Conservation (phyloP, 2,329 filamentous ascomycete genomes). For the Aspergillus japonicus region DNA sequence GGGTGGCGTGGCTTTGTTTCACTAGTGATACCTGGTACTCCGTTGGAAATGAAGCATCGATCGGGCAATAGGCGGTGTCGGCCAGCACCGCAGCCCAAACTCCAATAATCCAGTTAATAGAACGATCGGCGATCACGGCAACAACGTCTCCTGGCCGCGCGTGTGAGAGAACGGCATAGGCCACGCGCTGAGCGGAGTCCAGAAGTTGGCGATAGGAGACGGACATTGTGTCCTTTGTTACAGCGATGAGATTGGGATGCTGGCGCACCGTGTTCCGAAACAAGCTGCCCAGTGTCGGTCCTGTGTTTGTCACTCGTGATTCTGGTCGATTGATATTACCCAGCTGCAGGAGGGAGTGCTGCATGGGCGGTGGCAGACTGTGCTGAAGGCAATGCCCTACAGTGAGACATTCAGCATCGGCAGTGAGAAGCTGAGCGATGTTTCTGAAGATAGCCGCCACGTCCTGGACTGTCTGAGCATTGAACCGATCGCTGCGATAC, state of each 20-base stretch:
- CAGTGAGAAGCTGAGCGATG: too few relatives aligned
- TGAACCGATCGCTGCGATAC: too few relatives aligned
- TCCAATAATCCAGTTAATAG: constrained; percentile 13
- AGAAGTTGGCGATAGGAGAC: constrained; percentile 12
- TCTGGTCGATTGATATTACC: too few relatives aligned
- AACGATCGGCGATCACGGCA: constrained; percentile 20
- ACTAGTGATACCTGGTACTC: not conserved
- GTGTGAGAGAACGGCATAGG: constrained; percentile 3
- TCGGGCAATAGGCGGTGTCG: constrained; percentile 19
- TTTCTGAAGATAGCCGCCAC: too few relatives aligned
- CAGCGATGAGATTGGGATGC: not conserved
- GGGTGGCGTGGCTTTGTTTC: not conserved
- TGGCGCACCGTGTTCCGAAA: too few relatives aligned
- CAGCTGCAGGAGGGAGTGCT: too few relatives aligned
- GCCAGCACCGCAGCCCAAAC: constrained; percentile 11
- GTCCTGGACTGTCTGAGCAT: too few relatives aligned
- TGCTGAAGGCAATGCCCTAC: too few relatives aligned
- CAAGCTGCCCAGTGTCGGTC: too few relatives aligned
- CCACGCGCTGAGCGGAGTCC: not conserved
- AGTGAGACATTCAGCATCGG: too few relatives aligned
- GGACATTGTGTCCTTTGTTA: not conserved
- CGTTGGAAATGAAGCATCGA: constrained; percentile 16
- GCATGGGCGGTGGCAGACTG: too few relatives aligned
- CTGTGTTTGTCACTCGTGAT: too few relatives aligned
- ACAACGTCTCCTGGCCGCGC: constrained; percentile 5